A percentile compares a stretch with the other conserved stretches of the same genome.
phyloP scores from a whole-genome alignment of 805 yeast genomes.

The Torulaspora franciscae region DNA sequence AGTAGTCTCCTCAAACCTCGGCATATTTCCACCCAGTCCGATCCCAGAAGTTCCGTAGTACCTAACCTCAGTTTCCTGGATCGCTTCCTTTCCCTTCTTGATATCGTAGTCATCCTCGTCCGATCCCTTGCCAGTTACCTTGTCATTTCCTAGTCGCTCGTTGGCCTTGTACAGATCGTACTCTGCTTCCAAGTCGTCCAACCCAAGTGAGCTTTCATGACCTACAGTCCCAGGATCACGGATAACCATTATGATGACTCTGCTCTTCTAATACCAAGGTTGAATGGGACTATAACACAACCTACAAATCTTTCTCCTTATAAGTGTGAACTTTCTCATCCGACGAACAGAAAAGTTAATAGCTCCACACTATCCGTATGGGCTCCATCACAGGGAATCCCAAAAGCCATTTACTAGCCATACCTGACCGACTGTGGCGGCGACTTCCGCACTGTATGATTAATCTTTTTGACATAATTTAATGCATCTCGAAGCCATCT shows the following conservation, averaged over 20 bases:
- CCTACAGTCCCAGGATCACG: background rate
- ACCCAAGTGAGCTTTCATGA: background rate
- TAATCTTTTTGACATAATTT: background rate
- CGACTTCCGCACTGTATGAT: background rate
- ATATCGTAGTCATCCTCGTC: background rate
- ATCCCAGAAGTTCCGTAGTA: slow-evolving; percentile 4
- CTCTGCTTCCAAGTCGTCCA: slow-evolving; percentile 30
- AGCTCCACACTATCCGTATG: too few species aligned
- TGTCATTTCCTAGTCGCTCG: slow-evolving; percentile 7
- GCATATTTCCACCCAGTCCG: slow-evolving; percentile 3
- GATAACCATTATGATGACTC: background rate
- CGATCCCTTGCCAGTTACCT: background rate
- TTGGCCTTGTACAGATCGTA: slow-evolving; percentile 27
- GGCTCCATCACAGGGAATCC: slow-evolving; percentile 1
- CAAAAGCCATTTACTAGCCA: background rate
- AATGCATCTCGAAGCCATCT: background rate
- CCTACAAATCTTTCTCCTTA: too few species aligned
- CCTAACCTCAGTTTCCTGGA: slow-evolving; percentile 11
- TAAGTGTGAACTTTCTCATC: too few species aligned
- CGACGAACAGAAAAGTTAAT: too few species aligned
- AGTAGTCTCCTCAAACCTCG: slow-evolving; percentile 21
- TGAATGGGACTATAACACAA: background rate
- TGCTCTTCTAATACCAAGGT: background rate
- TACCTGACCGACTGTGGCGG: slow-evolving; percentile 3
- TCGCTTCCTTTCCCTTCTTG: slow-evolving; percentile 1